Evolutionary conservation across 345 rosid species (phyloP).

Genomic region (Brassica juncea): DNA sequence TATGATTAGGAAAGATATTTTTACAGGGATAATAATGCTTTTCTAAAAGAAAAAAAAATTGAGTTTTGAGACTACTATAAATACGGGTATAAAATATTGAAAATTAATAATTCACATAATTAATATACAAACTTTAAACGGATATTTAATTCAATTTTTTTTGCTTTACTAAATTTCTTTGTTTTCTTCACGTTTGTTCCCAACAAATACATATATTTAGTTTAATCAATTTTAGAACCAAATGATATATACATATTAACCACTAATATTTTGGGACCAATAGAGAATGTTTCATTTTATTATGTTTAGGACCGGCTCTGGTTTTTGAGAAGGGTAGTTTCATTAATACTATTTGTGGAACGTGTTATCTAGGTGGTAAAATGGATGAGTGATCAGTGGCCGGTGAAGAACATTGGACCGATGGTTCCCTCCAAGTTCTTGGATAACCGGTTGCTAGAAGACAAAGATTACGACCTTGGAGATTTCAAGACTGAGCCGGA

Average conservation of each 20-base stretch:
- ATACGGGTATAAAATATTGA: too few species aligned
- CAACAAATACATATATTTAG: too few species aligned
- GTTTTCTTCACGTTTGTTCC: too few species aligned
- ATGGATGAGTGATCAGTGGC: slow-evolving; percentile 49
- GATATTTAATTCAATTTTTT: too few species aligned
- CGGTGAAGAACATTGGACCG: slow-evolving; percentile 55
- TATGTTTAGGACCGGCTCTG: not conserved
- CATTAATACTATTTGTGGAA: not conserved
- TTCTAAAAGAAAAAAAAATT: too few species aligned
- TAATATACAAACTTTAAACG: too few species aligned
- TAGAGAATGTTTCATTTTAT: not conserved
- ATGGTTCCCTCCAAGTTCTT: slow-evolving; percentile 55
- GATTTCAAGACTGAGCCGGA: slow-evolving; percentile 45
- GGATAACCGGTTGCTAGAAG: slow-evolving; percentile 52
- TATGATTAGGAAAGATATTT: too few species aligned
- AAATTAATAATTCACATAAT: too few species aligned
- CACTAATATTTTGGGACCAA: not conserved
- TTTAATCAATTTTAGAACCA: too few species aligned
- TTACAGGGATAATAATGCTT: too few species aligned
- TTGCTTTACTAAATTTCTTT: too few species aligned
- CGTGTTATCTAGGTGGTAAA: slow-evolving; percentile 37
- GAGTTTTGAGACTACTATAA: too few species aligned
- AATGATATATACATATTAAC: not conserved
- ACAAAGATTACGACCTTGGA: slow-evolving; percentile 54
- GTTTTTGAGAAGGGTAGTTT: not conserved